These are phyloP conservation scores for Fusarium guadeloupense DNA, from an alignment of 2,329 filamentous ascomycete species.

Conservation along the genomic window DNA sequence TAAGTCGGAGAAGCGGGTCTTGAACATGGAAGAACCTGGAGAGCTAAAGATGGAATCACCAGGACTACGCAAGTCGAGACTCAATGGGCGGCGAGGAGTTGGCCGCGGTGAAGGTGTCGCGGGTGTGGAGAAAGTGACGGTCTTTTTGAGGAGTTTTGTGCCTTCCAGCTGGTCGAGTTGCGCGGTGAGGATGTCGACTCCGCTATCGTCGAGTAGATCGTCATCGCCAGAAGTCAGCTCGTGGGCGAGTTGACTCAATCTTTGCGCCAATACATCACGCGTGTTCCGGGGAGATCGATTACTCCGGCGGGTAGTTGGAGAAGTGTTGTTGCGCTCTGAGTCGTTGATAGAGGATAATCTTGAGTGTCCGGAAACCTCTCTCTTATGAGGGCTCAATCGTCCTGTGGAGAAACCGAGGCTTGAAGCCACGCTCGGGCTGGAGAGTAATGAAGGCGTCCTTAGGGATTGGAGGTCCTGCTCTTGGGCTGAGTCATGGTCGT, in stretches of 20 bases:
- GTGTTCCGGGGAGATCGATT: constrained; percentile 23
- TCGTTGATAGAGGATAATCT: constrained; percentile 34
- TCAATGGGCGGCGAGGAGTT: constrained; percentile 32
- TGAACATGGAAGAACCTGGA: constrained; percentile 49
- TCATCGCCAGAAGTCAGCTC: constrained; percentile 48
- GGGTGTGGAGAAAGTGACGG: constrained; percentile 35
- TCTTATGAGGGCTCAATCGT: constrained; percentile 46
- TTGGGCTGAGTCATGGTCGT: constrained; percentile 35
- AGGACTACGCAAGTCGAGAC: constrained; percentile 42
- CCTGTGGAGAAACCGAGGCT: constrained; percentile 47
- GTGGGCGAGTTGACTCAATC: constrained; percentile 52
- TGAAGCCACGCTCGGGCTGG: constrained; percentile 48
- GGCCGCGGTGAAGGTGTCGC: constrained; percentile 31
- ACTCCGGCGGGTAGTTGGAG: constrained; percentile 36
- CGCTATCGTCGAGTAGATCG: constrained; percentile 49
- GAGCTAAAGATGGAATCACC: constrained; percentile 48
- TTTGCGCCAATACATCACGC: constrained; percentile 55
- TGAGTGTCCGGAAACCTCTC: constrained; percentile 41
- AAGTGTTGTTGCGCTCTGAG: constrained; percentile 35
- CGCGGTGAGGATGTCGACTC: constrained; percentile 50
- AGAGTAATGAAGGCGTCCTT: constrained; percentile 45
- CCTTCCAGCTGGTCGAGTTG: constrained; percentile 49
- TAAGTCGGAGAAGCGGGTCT: constrained; percentile 53
- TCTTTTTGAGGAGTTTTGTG: constrained; percentile 34
- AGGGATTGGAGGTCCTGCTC: constrained; percentile 36